phyloP scores from a whole-genome alignment of 2,329 filamentous ascomycete genomes.

The Phaeosphaeria sp. region DNA sequence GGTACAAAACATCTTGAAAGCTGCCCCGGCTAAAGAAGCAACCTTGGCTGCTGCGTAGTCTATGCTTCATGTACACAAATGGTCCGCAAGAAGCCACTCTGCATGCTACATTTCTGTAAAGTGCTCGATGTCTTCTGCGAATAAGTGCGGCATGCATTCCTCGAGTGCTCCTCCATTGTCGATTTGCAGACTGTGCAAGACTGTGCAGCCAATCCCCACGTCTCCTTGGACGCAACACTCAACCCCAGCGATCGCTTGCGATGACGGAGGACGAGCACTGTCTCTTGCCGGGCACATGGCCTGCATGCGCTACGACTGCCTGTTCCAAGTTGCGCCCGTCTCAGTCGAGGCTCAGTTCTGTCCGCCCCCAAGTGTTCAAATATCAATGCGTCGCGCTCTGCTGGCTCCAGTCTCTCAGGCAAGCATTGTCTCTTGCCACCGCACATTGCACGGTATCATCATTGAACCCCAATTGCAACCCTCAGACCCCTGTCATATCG shows the following conservation, averaged over 20 bases:
- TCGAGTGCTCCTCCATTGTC: background rate
- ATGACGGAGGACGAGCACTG: conserved; percentile 7
- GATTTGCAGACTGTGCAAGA: background rate
- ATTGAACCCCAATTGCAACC: conserved; percentile 12
- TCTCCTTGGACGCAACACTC: conserved; percentile 4
- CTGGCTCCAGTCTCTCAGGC: background rate
- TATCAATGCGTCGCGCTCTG: conserved; percentile 8
- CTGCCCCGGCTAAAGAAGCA: conserved; percentile 11
- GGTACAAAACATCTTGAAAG: background rate
- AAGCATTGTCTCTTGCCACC: background rate
- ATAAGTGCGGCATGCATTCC: conserved; percentile 4
- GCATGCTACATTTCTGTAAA: background rate
- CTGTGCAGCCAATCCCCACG: conserved; percentile 6
- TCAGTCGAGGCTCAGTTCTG: conserved; percentile 10
- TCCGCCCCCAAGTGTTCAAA: conserved; percentile 5
- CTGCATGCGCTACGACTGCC: conserved; percentile 10
- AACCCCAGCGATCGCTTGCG: conserved; percentile 3
- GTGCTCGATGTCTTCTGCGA: background rate
- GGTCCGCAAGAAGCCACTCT: conserved; percentile 6
- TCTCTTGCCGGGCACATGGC: conserved; percentile 7
- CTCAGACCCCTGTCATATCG: conserved; percentile 12
- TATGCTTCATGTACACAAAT: conserved; percentile 5
- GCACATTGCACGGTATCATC: background rate
- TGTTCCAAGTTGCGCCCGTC: conserved; percentile 8
- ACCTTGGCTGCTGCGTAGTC: conserved; percentile 8